Evolutionary conservation across 768 basidiomycete genomes (phyloP), one percentile per base, ranked within the genome.

Genomic region (Serendipita vermifera): DNA sequence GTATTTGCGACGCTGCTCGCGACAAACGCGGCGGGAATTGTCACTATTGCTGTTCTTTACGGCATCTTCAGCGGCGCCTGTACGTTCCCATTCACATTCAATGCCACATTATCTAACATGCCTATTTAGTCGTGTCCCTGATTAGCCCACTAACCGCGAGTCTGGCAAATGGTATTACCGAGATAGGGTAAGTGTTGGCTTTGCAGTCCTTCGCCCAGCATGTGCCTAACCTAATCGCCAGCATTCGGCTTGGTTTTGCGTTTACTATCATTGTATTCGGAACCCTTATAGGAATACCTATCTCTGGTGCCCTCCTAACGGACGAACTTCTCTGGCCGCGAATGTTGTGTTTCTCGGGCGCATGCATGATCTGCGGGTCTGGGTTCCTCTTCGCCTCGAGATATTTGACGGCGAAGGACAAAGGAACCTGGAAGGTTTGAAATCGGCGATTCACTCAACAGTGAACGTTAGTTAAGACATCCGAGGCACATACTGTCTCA

Each of bases 201-300:
- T 36, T 36, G n/a, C n/a, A n/a, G n/a, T n/a, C 9, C 35, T 36
- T 9, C n/a, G 9, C n/a, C 35, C n/a, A 9, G 9, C 9, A 36
- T n/a, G 9, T 36, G 35, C 35, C 35, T 9, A 9, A 36, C 9
- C 9, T 9, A 36, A 36, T n/a, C n/a, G n/a, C n/a, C 60, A 76
- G 76, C 3, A 66, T 72, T 33, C 72, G 77, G 13, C 73, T 77
- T 38, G 76, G 75, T 14, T 61, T 77, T 31, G 62, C 75, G 2
- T 75, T 72, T 14, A 74, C 76, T 57, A 58, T 68, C 11, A 60
- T 74, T 39, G 70, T 74, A 13, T 69, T 79, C 55, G 73, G 76
- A 1, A 59, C 75, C 36, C 63, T 75, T 26, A 75, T 71, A 11
- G 78, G 78, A 3, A 76, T 74, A 54, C 79, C 78, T 1, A 73